Evolutionary conservation across 495 filamentous ascomycete species (phyloP).

Genomic region (Xylaria intraflava): DNA sequence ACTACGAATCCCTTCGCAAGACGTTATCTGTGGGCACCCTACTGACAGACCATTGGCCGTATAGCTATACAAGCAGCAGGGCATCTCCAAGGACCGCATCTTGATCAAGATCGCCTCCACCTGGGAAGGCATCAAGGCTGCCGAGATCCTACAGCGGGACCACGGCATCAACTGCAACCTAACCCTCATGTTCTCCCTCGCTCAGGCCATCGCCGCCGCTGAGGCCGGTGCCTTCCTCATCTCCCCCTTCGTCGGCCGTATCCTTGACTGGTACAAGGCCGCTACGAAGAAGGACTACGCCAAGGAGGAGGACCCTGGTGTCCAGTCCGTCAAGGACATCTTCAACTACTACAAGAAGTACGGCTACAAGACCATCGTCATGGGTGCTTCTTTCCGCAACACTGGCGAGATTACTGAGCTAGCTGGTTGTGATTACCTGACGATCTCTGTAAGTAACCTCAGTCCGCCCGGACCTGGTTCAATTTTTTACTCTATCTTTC

Average conservation of each 20-base stretch:
- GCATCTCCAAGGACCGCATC: constrained; percentile 88
- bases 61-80: constrained; percentile 86
- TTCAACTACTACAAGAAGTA: constrained; percentile 99
- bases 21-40: neutral
- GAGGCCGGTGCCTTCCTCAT: constrained; percentile 98
- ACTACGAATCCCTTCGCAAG: neutral
- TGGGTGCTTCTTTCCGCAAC: constrained; percentile 98
- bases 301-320: constrained; percentile 87
- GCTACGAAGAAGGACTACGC: constrained; percentile 86
- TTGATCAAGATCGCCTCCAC: constrained; percentile 85
- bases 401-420: constrained; percentile 95
- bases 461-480: no score
- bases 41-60: constrained; percentile 8
- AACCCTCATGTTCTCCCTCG: constrained; percentile 96
- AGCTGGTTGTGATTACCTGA: constrained; percentile 96
- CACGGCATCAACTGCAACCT: constrained; percentile 96
- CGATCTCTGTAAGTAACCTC: constrained; percentile 72
- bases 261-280: constrained; percentile 99
- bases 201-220: constrained; percentile 92
- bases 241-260: constrained; percentile 98
- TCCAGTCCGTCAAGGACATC: constrained; percentile 90
- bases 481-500: neutral
- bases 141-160: constrained; percentile 85
- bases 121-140: constrained; percentile 98
- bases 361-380: constrained; percentile 98